A percentile compares a stretch with the other conserved stretches of the same genome.
Evolutionary conservation across 1,284 basidiomycete genomes (phyloP).

Genomic region (Microbotryomycetes sp.): DNA sequence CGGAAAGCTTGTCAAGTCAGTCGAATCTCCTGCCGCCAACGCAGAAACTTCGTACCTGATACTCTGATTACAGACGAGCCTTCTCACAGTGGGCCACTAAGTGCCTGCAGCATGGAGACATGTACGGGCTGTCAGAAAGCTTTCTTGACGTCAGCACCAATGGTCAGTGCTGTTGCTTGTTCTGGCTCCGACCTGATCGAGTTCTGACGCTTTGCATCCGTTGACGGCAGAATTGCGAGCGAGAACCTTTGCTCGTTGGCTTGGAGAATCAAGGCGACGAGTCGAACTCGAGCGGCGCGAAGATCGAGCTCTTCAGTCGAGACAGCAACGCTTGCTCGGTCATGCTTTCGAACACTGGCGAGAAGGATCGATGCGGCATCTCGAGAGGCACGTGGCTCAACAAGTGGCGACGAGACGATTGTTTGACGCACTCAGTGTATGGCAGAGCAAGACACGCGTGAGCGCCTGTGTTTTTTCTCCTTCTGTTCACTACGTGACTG

Average conservation of each 20-base stretch:
- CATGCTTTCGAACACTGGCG: slow-evolving; percentile 6
- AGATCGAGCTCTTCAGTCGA: neutral
- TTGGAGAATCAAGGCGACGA: neutral
- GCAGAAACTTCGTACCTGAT: no score
- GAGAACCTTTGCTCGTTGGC: slow-evolving; percentile 16
- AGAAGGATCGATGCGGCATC: neutral
- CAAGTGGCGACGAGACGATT: neutral
- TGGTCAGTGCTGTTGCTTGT: slow-evolving; percentile 1
- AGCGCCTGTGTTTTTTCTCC: neutral
- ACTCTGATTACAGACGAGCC: neutral
- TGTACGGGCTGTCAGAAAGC: slow-evolving; percentile 4
- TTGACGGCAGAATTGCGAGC: slow-evolving; percentile 14
- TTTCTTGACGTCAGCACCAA: slow-evolving; percentile 10
- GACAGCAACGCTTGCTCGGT: neutral
- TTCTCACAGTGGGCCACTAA: slow-evolving; percentile 11
- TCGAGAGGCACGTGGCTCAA: neutral
- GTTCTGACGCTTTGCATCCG: no score
- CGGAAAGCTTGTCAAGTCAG: slow-evolving; percentile 1
- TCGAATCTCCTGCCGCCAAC: neutral
- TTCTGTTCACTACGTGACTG: neutral
- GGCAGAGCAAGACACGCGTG: slow-evolving; percentile 15
- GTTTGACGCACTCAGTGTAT: neutral
- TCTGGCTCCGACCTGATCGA: neutral
- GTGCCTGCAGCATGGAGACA: neutral
- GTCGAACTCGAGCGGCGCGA: neutral